phyloP scores from a whole-genome alignment of 306 rosid genomes.

The Boehmeria nivea region DNA sequence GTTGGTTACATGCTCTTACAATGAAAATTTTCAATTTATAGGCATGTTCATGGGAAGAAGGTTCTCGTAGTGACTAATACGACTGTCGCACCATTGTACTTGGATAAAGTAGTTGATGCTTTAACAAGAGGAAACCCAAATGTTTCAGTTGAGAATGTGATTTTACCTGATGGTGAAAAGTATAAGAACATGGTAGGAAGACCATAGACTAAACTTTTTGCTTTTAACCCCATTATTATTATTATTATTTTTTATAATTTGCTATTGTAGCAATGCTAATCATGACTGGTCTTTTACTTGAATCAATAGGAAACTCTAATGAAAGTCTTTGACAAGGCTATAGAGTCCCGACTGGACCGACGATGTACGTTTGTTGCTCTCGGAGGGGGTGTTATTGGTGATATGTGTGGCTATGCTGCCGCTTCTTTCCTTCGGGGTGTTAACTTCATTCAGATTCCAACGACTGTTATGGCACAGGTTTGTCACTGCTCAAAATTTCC shows the following conservation, averaged over 20 bases:
- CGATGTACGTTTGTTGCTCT: constrained; percentile 88
- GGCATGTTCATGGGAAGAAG: constrained; percentile 95
- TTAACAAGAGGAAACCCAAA: constrained; percentile 71
- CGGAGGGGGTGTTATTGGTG: constrained; percentile 97
- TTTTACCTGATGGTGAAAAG: constrained; percentile 88
- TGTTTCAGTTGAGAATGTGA: constrained; percentile 75
- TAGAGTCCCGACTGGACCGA: constrained; percentile 70
- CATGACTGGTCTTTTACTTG: constrained; percentile 13
- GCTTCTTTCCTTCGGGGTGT: constrained; percentile 83
- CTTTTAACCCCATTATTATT: too few species aligned
- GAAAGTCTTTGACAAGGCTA: constrained; percentile 96
- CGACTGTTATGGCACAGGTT: constrained; percentile 97
- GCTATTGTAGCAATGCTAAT: too few species aligned
- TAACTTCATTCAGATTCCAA: constrained; percentile 92
- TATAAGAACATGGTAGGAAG: constrained; percentile 81
- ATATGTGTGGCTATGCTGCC: constrained; percentile 96
- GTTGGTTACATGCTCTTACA: background rate
- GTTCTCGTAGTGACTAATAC: constrained; percentile 84
- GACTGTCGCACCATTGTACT: constrained; percentile 70
- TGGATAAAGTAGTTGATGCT: constrained; percentile 72
- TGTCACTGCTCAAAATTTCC: background rate
- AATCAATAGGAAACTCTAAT: constrained; percentile 66
- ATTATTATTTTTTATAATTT: too few species aligned
- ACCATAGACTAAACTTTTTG: too few species aligned
- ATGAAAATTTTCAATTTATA: constrained; percentile 21